phyloP scores from a whole-genome alignment of 2,329 filamentous ascomycete genomes.

The Emergomyces pasteurianus region DNA sequence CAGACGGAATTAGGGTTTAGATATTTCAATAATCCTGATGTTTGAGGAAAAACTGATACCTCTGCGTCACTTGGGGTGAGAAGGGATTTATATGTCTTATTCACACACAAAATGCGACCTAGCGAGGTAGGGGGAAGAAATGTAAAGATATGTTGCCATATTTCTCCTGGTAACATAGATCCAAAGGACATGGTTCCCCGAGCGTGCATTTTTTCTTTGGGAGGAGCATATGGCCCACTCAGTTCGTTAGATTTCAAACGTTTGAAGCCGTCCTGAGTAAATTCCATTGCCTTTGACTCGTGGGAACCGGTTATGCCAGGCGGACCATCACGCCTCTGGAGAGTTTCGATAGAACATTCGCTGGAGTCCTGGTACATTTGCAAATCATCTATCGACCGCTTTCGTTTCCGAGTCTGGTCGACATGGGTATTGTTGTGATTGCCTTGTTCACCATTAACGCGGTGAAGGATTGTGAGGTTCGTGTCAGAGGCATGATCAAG shows the following conservation, averaged over 20 bases:
- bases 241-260: constrained; percentile 10
- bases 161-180: constrained; percentile 43
- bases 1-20: constrained; percentile 56
- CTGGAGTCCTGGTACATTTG: neutral
- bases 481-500: neutral
- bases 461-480: neutral
- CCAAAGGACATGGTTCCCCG: constrained; percentile 5
- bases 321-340: neutral
- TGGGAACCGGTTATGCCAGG: neutral
- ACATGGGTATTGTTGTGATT: neutral
- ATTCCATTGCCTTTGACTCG: neutral
- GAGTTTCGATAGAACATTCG: constrained; percentile 1
- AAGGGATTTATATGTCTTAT: constrained; percentile 52
- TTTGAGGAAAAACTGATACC: constrained; percentile 19
- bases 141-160: constrained; percentile 61
- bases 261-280: constrained; percentile 8
- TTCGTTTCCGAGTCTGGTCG: constrained; percentile 6
- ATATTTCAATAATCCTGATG: constrained; percentile 21
- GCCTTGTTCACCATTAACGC: neutral
- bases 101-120: constrained; percentile 54
- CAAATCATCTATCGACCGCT: constrained; percentile 1
- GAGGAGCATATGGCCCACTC: constrained; percentile 4
- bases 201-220: neutral
- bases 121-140: constrained; percentile 52
- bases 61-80: constrained; percentile 39